These are phyloP conservation scores for Asterella californica DNA, from an alignment of 225 moss, liverwort and hornwort genomes.

Conservation along the genomic window DNA sequence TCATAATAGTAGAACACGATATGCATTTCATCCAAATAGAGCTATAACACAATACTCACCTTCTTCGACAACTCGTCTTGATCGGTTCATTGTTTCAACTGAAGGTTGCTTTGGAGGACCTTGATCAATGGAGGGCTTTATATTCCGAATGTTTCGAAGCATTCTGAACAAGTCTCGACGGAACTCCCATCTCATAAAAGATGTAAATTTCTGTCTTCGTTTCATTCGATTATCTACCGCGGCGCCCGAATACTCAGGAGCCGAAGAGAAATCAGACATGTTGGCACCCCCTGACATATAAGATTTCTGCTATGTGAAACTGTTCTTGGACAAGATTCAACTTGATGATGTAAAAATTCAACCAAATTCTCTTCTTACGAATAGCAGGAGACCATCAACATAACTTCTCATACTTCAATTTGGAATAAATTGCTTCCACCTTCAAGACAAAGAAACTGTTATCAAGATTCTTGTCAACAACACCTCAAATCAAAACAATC, in stretches of 20 bases:
- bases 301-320: no score
- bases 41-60: constrained; percentile 1
- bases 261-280: no score
- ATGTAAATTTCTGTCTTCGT: constrained; percentile 29
- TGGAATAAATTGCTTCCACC: no score
- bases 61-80: constrained; percentile 43
- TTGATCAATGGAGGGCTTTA: constrained; percentile 46
- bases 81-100: constrained; percentile 22
- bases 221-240: constrained; percentile 41
- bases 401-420: no score
- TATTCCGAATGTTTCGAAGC: constrained; percentile 39
- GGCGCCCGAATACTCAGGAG: constrained; percentile 19
- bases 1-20: background rate
- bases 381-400: no score
- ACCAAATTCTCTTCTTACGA: no score
- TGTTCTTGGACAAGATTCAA: no score
- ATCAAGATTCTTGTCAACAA: no score
- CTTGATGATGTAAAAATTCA: no score
- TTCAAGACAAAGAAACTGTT: no score
- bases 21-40: background rate
- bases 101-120: constrained; percentile 36
- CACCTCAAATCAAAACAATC: no score
- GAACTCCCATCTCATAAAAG: constrained; percentile 43
- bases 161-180: constrained; percentile 33
- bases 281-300: no score